phyloP scores from a whole-genome alignment of 805 yeast genomes.

The Saccharomycopsis microspora region DNA sequence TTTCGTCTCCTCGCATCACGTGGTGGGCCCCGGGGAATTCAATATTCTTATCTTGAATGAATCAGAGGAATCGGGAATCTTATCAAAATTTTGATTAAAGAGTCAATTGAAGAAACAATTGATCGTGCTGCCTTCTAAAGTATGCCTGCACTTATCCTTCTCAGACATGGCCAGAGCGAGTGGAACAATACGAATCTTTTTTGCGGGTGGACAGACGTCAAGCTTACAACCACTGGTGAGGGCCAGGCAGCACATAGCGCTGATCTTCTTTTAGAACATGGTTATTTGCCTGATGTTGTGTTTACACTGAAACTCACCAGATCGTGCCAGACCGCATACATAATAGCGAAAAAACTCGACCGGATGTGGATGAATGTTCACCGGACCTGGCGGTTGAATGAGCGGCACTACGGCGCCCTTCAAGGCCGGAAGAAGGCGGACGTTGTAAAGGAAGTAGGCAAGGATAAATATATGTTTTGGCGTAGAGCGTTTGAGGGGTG shows the following conservation, averaged over 20 bases:
- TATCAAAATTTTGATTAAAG: no score
- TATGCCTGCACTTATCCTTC: conserved; percentile 25
- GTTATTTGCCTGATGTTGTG: conserved; percentile 43
- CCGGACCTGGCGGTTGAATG: conserved; percentile 96
- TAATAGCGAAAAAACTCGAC: conserved; percentile 47
- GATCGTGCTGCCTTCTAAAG: no score
- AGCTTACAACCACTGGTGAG: conserved; percentile 54
- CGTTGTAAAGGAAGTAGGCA: conserved; percentile 53
- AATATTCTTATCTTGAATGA: no score
- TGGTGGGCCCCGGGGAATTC: no score
- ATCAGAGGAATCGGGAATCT: no score
- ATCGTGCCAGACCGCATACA: conserved; percentile 64
- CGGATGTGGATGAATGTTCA: conserved; percentile 58
- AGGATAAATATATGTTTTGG: conserved; percentile 64
- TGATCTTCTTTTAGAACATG: conserved; percentile 38
- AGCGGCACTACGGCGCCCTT: conserved; percentile 97
- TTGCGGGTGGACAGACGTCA: conserved; percentile 81
- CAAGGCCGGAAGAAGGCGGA: conserved; percentile 73
- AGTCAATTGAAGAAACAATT: no score
- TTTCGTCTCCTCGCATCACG: no score
- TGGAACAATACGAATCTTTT: conserved; percentile 67
- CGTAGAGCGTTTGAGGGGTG: conserved; percentile 71
- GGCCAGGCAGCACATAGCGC: conserved; percentile 62
- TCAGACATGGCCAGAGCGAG: conserved; percentile 78
- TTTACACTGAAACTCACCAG: conserved; percentile 65